A percentile compares a stretch with the other conserved stretches of the same genome.
Evolutionary conservation across 139 green algal species (phyloP).

Genomic region (Prasinococcaceae sp.): DNA sequence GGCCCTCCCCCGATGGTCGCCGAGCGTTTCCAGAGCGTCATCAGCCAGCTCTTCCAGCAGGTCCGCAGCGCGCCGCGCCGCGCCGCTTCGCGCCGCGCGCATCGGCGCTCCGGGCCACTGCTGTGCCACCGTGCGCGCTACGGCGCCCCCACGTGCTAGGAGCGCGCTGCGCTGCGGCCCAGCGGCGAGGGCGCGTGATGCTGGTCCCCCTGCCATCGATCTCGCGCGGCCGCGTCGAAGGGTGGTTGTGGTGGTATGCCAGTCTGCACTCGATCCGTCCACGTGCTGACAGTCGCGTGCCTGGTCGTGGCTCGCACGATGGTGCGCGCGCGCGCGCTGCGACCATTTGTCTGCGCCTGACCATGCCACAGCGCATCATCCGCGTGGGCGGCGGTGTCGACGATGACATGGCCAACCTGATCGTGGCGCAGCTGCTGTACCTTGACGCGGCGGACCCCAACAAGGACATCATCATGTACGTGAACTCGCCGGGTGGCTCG

Average conservation of each 20-base stretch:
- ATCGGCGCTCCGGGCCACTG: too few relatives aligned
- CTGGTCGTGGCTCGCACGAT: too few relatives aligned
- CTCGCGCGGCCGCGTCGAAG: too few relatives aligned
- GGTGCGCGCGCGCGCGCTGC: background rate
- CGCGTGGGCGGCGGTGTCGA: constrained; percentile 85
- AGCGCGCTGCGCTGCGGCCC: too few relatives aligned
- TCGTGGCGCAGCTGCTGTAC: constrained; percentile 93
- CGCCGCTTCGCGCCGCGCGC: too few relatives aligned
- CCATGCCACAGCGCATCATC: constrained; percentile 63
- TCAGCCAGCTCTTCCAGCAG: constrained; percentile 94
- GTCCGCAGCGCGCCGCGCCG: constrained; percentile 21
- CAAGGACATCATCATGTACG: constrained; percentile 92
- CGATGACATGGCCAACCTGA: constrained; percentile 98
- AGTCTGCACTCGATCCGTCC: too few relatives aligned
- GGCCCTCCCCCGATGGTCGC: constrained; percentile 76
- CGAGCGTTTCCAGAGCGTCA: constrained; percentile 92
- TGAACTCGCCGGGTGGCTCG: constrained; percentile 90
- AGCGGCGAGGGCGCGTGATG: too few relatives aligned
- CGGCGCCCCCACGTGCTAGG: too few relatives aligned
- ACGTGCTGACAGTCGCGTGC: too few relatives aligned
- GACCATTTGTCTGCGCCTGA: background rate
- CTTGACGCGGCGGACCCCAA: constrained; percentile 67
- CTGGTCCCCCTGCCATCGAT: too few relatives aligned
- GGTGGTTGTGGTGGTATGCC: too few relatives aligned
- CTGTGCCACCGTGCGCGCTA: too few relatives aligned